phyloP scores from a whole-genome alignment of 805 yeast genomes.

The Yarrowia sp. region DNA sequence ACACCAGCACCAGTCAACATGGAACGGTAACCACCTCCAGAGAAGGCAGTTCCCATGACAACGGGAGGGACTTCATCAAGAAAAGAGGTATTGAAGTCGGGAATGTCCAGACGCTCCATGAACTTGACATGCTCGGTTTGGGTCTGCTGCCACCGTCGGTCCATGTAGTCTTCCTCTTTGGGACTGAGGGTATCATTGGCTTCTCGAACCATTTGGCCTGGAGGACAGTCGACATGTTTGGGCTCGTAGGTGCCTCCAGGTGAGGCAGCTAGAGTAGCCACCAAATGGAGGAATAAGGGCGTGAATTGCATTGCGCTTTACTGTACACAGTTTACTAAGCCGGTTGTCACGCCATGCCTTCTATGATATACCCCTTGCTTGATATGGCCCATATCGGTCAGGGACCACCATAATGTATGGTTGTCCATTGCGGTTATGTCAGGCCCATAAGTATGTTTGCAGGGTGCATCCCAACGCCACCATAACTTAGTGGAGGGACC shows the following conservation, averaged over 20 bases:
- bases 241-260: slow-evolving; percentile 15
- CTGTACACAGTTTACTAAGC: neutral
- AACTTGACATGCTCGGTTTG: slow-evolving; percentile 45
- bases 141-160: slow-evolving; percentile 36
- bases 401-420: neutral
- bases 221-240: slow-evolving; percentile 44
- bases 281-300: neutral
- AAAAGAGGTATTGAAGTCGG: slow-evolving; percentile 47
- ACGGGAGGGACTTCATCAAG: slow-evolving; percentile 31
- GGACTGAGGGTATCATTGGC: slow-evolving; percentile 36
- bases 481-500: neutral
- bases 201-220: slow-evolving; percentile 36
- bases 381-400: neutral
- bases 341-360: neutral
- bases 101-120: slow-evolving; percentile 46
- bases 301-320: neutral
- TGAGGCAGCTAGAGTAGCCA: neutral
- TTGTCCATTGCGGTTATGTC: neutral
- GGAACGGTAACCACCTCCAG: slow-evolving; percentile 92
- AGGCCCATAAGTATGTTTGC: neutral
- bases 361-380: neutral
- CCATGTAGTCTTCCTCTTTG: slow-evolving; percentile 38
- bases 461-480: neutral
- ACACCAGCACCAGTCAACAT: slow-evolving; percentile 82
- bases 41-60: slow-evolving; percentile 50